Base-by-base conservation (phyloP, 345 rosid genomes). In the Bruguiera sexangula region DNA sequence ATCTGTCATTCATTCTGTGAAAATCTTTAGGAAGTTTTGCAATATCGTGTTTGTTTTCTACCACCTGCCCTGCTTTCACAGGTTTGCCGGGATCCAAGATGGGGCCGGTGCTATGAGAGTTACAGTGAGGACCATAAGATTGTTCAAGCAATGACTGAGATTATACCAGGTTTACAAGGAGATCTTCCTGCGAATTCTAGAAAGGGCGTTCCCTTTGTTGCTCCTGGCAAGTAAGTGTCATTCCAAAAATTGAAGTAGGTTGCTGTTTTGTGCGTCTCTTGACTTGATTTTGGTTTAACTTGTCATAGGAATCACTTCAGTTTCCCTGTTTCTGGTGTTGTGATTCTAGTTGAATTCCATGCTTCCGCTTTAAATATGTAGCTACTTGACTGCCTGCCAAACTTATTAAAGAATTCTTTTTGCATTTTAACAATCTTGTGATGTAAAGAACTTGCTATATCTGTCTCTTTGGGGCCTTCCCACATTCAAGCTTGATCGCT, bases 71-170 rank as follows among this genome's bases (percentile, higher is more conserved):
- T 70, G 26, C 24, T 64, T 51, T 63, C 30, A 13, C 59, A 81
- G 84, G 76, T 82, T 7, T 82, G 85, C 75, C 69, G 83, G 67
- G 83, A 82, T 77, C 83, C 85, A 0, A 79, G 85, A 51, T 79
- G 85, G 85, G 83, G 81, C 1, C 67, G 85, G 20, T 82, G 85
- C 26, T 79, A 76, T 53, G 83, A 82, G 63, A 82, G 81, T 62
- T 82, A 79, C 55, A 82, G 85, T 50, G 84, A 81, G 61, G 84
- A 81, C 61, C 70, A 27, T 7, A 66, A 20, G 21, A 69, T 81
- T 69, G 84, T 81, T 4, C 79, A 75, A 60, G 10, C 15, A 50
- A 66, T 81, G 73, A 72, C 82, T 15, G 58, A 59, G 27, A 69
- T 69, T n/a, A 81, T 81, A 60, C 69, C 78, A 3, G 84, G 84